phyloP scores from a whole-genome alignment of 2,329 filamentous ascomycete species.

The Massarina eburnea region DNA sequence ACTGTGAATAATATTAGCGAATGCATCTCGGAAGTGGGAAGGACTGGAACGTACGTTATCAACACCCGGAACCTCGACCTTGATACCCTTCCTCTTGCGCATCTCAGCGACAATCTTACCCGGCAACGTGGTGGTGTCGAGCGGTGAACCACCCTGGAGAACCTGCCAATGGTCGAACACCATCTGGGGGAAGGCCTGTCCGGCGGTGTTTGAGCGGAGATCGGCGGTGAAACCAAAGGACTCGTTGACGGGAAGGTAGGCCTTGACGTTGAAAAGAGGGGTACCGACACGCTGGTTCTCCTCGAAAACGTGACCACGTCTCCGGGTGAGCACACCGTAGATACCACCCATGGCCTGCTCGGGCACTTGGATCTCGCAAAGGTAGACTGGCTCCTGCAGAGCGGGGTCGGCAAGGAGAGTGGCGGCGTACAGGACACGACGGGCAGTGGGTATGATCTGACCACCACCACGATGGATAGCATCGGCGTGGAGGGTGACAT shows the following conservation, averaged over 20 bases:
- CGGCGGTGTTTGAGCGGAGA: conserved; percentile 88
- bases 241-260: conserved; percentile 94
- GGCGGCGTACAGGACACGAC: conserved; percentile 95
- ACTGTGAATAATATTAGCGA: conserved; percentile 59
- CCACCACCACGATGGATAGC: conserved; percentile 99
- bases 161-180: conserved; percentile 99
- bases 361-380: conserved; percentile 98
- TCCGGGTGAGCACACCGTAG: conserved; percentile 96
- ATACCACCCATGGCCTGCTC: conserved; percentile 99
- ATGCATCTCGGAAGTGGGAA: conserved; percentile 22
- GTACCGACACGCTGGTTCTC: conserved; percentile 98
- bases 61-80: conserved; percentile 88
- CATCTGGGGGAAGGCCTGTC: conserved; percentile 98
- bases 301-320: conserved; percentile 98
- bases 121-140: conserved; percentile 79
- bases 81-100: conserved; percentile 99
- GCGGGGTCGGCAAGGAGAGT: conserved; percentile 86
- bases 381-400: conserved; percentile 96
- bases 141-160: conserved; percentile 87
- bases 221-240: conserved; percentile 99
- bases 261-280: conserved; percentile 99
- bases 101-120: conserved; percentile 82
- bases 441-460: conserved; percentile 96
- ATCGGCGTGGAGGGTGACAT: conserved; percentile 99
- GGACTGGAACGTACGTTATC: conserved; percentile 76